Base-by-base conservation (phyloP, 257 asterid species). In the Thymus quinquecostatus region DNA sequence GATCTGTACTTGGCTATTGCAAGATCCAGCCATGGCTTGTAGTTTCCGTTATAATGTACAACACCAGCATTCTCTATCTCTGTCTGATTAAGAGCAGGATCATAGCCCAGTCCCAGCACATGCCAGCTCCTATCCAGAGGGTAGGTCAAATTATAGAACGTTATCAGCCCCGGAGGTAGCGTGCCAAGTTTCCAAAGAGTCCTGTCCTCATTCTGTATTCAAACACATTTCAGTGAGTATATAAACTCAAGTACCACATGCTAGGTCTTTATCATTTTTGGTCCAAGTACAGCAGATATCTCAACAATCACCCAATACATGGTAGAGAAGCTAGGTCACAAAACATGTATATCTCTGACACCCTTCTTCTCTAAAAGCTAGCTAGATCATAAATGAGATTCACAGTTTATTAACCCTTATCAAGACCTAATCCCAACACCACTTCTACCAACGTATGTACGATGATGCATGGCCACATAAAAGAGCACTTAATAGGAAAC, bases 21-120 rank as follows among this genome's bases (percentile, higher is more conserved):
- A 79, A 91, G 97, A 89, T 89, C 91, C 91, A 91, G 78, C 96
- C 98, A 93, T n/a, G 98, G 98, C 71, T 93, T 93, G 73, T 93
- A 93, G 73, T 93, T 93, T 32, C 98, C 98, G 68, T 91, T 93
- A 69, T 91, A 93, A 74, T 93, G 98, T 65, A 93, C 91, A 34
- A 93, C 98, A 8, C 92, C 97, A 55, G 95, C 97, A 45, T 86
- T 87, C 59, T 89, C 89, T 64, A 93, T 91, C 64, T 80, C 96
- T 30, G 96, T 87, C 77, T 84, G 84, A 86, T 91, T 89, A 14
- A 93, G 91, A 74, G 98, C 96, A 21, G 96, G 96, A 82, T 93
- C 98, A 48, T 91, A 93, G n/a, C 98, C 98, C 74, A 93, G 82
- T 53, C 97, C 98, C 86, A 93, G 80, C 13, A 87, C 98, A 74